These are phyloP conservation scores for Verticillium tricorpus DNA, from an alignment of 2,329 filamentous ascomycete genomes.

Conservation along the genomic window DNA sequence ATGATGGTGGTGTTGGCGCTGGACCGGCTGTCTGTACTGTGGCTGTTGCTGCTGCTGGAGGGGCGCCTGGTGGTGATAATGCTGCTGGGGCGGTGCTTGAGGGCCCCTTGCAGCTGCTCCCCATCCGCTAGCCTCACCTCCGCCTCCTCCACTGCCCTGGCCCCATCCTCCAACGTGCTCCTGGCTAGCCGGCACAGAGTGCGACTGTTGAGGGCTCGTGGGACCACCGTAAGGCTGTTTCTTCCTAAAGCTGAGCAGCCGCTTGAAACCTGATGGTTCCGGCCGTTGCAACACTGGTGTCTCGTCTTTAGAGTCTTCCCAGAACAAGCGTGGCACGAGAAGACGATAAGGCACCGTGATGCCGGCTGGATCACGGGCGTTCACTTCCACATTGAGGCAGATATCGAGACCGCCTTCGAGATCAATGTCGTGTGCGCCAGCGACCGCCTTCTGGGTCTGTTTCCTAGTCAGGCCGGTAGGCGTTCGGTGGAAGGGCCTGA, in stretches of 20 bases:
- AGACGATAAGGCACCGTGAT: conserved; percentile 85
- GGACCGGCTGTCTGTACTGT: not conserved
- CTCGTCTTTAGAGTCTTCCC: conserved; percentile 32
- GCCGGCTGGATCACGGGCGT: conserved; percentile 77
- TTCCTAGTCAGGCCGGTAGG: conserved; percentile 65
- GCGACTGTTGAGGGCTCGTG: conserved; percentile 1
- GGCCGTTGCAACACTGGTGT: conserved; percentile 10
- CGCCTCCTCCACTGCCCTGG: not conserved
- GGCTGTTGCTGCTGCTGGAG: not conserved
- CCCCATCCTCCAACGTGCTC: not conserved
- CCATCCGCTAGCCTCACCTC: not conserved
- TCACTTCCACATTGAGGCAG: conserved; percentile 84
- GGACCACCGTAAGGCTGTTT: conserved; percentile 16
- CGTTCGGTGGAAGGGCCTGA: conserved; percentile 57
- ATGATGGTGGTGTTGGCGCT: not conserved
- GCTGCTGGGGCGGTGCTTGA: not conserved
- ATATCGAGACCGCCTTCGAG: conserved; percentile 83
- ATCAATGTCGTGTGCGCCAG: conserved; percentile 59
- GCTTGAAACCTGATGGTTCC: conserved; percentile 35
- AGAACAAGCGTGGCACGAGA: conserved; percentile 73
- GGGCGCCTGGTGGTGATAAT: not conserved
- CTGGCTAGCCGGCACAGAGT: not conserved
- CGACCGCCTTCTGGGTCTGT: conserved; percentile 44
- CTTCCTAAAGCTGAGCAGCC: conserved; percentile 39
- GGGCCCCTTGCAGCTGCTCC: not conserved